A percentile compares a stretch with the other conserved stretches of the same genome.
Evolutionary conservation across 2,329 filamentous ascomycete species (phyloP).

Genomic region (Colletotrichum sp.): DNA sequence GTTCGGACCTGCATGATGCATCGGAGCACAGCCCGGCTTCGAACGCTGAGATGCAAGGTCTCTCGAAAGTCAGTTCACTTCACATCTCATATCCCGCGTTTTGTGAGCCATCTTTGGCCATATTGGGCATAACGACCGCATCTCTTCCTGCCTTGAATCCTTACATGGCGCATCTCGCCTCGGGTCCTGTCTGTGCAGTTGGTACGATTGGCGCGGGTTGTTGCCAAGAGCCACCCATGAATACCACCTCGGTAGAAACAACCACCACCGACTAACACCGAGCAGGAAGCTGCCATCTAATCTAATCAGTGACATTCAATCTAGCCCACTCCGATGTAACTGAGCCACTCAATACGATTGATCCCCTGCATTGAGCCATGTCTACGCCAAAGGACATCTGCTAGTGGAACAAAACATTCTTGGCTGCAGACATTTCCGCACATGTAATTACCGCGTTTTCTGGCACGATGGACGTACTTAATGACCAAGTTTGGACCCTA

Average conservation of each 20-base stretch:
- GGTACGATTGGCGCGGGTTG: neutral
- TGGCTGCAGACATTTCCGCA: neutral
- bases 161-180: neutral
- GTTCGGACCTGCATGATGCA: neutral
- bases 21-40: neutral
- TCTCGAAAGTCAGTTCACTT: neutral
- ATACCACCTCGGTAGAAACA: neutral
- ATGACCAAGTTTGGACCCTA: neutral
- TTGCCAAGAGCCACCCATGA: neutral
- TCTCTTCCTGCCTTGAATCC: neutral
- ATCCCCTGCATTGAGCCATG: neutral
- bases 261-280: slow-evolving; percentile 3
- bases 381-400: neutral
- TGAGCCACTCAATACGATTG: neutral
- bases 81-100: neutral
- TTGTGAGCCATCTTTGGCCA: neutral
- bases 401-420: neutral
- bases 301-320: neutral
- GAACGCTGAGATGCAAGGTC: neutral
- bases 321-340: neutral
- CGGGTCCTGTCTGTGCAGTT: neutral
- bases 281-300: slow-evolving; percentile 3
- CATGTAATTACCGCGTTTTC: neutral
- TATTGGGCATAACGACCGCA: neutral
- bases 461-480: neutral